A percentile compares a stretch with the other conserved stretches of the same genome.
Evolutionary conservation across 2,329 filamentous ascomycete genomes (phyloP).

Genomic region (Verticillium longisporum): DNA sequence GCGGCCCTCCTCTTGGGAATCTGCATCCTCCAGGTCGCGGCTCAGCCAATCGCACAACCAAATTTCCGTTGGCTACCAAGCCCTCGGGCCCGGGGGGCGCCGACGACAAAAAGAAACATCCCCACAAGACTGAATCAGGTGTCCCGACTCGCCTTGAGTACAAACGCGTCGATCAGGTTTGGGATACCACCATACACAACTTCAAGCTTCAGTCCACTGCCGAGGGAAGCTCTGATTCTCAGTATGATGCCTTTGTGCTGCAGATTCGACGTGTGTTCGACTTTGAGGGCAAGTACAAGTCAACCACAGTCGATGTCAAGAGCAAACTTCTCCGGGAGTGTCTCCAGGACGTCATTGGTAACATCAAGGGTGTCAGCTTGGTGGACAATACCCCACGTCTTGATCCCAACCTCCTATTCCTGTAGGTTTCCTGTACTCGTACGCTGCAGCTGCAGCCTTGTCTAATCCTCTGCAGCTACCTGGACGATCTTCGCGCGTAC

Average conservation of each 20-base stretch:
- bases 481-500: slow-evolving; percentile 65
- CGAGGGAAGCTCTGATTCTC: slow-evolving; percentile 32
- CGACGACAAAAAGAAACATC: neutral
- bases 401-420: slow-evolving; percentile 64
- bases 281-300: slow-evolving; percentile 72
- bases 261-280: slow-evolving; percentile 78
- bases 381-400: slow-evolving; percentile 73
- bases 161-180: slow-evolving; percentile 48
- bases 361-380: slow-evolving; percentile 70
- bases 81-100: neutral
- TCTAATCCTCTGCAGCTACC: slow-evolving; percentile 44
- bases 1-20: neutral
- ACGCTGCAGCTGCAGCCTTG: fast-evolving
- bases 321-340: slow-evolving; percentile 70
- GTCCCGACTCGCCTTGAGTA: slow-evolving; percentile 22
- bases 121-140: neutral
- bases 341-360: slow-evolving; percentile 65
- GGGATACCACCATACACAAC: slow-evolving; percentile 42
- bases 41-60: neutral
- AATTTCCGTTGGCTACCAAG: neutral
- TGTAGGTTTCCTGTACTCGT: slow-evolving; percentile 30
- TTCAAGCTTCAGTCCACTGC: slow-evolving; percentile 50
- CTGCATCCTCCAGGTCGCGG: neutral
- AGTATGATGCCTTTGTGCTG: slow-evolving; percentile 76
- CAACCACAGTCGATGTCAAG: slow-evolving; percentile 75